Evolutionary conservation across 2,329 filamentous ascomycete genomes (phyloP).

Genomic region (Penicillium sp.): DNA sequence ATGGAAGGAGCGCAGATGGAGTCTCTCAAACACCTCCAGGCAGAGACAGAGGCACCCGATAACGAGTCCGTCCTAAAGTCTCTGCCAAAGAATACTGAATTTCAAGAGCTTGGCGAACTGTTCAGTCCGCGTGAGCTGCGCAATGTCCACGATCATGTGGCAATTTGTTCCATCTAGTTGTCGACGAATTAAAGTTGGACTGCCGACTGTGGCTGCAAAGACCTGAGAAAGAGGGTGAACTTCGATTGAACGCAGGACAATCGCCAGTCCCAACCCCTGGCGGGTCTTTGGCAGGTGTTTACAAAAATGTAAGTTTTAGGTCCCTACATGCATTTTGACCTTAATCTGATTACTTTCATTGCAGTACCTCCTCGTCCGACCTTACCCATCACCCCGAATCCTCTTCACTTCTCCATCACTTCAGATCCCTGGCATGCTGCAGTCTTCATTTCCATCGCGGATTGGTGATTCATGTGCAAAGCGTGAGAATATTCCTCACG

Average conservation of each 20-base stretch:
- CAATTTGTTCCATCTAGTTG: constrained; percentile 38
- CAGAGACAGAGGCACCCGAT: constrained; percentile 21
- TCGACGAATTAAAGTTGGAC: constrained; percentile 11
- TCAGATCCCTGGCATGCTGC: constrained; percentile 66
- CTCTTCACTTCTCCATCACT: constrained; percentile 69
- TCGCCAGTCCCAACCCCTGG: neutral
- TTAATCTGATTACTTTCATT: neutral
- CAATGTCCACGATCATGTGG: constrained; percentile 66
- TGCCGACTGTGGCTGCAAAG: constrained; percentile 18
- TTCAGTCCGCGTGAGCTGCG: constrained; percentile 68
- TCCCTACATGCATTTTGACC: neutral
- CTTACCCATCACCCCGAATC: constrained; percentile 65
- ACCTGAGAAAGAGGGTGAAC: constrained; percentile 14
- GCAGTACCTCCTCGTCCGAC: constrained; percentile 51
- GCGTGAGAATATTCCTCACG: constrained; percentile 55
- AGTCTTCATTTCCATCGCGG: constrained; percentile 53
- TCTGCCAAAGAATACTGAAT: constrained; percentile 55
- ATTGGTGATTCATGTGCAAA: constrained; percentile 53
- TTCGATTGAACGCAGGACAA: neutral
- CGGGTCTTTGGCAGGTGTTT: constrained; percentile 47
- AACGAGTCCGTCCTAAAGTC: constrained; percentile 23
- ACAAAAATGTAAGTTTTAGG: constrained; percentile 55
- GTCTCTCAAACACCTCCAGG: constrained; percentile 55
- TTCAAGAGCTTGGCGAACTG: constrained; percentile 68
- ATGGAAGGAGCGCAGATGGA: constrained; percentile 67